Percentiles rank a stretch among this genome's conserved stretches.
Conservation (phyloP, 208 protist species). For the Wallacemonas collosoma region DNA sequence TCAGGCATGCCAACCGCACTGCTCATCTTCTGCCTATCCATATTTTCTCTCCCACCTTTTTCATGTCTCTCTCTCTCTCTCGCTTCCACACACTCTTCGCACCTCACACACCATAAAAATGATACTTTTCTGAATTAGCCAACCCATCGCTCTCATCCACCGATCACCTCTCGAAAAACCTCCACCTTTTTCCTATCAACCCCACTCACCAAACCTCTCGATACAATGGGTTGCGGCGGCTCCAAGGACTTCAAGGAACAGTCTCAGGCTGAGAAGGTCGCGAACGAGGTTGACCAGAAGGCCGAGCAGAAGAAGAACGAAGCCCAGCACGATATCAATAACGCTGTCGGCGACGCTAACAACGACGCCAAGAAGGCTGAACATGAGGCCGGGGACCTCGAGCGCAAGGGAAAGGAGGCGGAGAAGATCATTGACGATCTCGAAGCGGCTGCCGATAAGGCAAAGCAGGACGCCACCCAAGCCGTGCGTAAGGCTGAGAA, state of each 20-base stretch:
- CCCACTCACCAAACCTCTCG: neutral
- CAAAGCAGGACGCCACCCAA: constrained; percentile 15
- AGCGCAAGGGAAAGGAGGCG: constrained; percentile 15
- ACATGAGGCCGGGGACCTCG: neutral
- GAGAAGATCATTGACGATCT: constrained; percentile 12
- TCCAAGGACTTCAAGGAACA: constrained; percentile 10
- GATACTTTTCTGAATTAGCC: neutral
- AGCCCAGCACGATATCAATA: constrained; percentile 11
- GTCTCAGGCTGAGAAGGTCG: constrained; percentile 15
- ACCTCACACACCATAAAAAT: neutral
- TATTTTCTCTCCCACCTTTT: too few species aligned
- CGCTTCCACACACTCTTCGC: neutral
- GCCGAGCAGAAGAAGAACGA: constrained; percentile 12
- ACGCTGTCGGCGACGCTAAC: constrained; percentile 18
- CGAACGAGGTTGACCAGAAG: constrained; percentile 15
- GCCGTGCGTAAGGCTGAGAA: constrained; percentile 22
- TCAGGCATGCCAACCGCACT: too few species aligned
- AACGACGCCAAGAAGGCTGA: constrained; percentile 9
- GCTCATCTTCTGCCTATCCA: too few species aligned
- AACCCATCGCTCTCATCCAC: too few species aligned
- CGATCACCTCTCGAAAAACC: neutral
- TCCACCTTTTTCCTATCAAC: neutral
- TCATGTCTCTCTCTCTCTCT: neutral
- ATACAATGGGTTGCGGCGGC: constrained; percentile 22
- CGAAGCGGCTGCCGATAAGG: constrained; percentile 6